Evolutionary conservation across 805 yeast species (phyloP), one percentile per base, ranked within the genome.

Genomic region (Hanseniaspora hatyaiensis): DNA sequence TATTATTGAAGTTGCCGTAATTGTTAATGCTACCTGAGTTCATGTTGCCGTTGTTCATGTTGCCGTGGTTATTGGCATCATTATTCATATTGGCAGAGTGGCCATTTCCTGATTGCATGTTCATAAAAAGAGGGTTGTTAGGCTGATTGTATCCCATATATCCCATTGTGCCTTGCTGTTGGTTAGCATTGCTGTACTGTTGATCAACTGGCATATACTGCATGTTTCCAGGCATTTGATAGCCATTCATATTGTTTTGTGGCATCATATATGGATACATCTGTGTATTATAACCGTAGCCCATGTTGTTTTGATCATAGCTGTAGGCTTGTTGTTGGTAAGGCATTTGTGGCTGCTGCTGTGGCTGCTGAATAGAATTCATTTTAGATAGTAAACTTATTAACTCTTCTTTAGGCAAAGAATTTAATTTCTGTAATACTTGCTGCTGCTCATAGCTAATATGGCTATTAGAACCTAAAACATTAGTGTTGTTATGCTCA

Each of bases 351-450:
- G 42, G 31, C 5, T 43, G 40, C 23, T 26, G 34, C 18, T 36
- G 24, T 20, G 24, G 24, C 23, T 34, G 38, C 30, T 41, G 48
- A 19, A 22, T 24, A 6, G 34, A 31, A 29, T 13, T 52, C 47
- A 37, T 49, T 55, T 54, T 53, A 50, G 12, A 53, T 34, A 18
- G 53, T 50, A 26, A 33, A n/a, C 13, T 26, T 8, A 18, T 36
- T 33, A 18, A 37, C 2, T 26, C 40, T 37, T 28, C 42, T 8
- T 36, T 39, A 34, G 12, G 47, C 26, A 43, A 28, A 8, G 32
- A 26, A 23, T 24, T 34, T 15, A 39, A 40, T 28, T 48, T 51
- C 32, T 34, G 53, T 22, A 44, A 37, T 26, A 50, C 55, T 32
- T 47, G 40, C 30, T 39, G 30, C 30, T 37, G 54, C 30, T 45